A percentile compares a stretch with the other conserved stretches of the same genome.
These are phyloP conservation scores for Selaginella moellendorffii DNA, from an alignment of 75 land plant genomes.

Conservation along the genomic window DNA sequence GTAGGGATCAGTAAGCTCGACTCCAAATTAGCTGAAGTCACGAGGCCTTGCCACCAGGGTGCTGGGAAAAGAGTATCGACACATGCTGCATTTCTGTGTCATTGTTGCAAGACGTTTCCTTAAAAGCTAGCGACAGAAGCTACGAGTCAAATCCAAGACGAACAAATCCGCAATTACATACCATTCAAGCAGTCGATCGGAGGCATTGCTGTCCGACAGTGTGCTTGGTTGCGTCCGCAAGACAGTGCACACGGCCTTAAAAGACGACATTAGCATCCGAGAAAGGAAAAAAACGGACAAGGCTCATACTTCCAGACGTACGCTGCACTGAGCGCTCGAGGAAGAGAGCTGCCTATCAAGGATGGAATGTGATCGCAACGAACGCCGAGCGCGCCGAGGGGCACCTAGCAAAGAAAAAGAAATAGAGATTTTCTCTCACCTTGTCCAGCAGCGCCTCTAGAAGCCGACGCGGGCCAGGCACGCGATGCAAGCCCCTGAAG, in stretches of 20 bases:
- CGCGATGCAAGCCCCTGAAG: constrained; percentile 61
- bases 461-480: constrained; percentile 76
- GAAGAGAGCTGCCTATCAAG: constrained; percentile 49
- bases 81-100: constrained; percentile 83
- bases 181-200: constrained; percentile 61
- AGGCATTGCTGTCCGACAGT: constrained; percentile 52
- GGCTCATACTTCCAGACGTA: constrained; percentile 59
- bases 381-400: constrained; percentile 80
- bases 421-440: constrained; percentile 20
- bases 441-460: constrained; percentile 66
- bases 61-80: constrained; percentile 56
- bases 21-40: constrained; percentile 71
- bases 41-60: constrained; percentile 73
- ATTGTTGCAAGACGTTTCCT: constrained; percentile 78
- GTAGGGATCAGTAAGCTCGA: constrained; percentile 92
- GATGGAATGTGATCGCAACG: constrained; percentile 48
- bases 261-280: too few species aligned
- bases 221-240: constrained; percentile 58
- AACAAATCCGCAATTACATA: constrained; percentile 8
- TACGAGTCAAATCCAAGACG: background rate
- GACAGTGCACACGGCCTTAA: constrained; percentile 65
- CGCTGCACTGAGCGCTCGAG: constrained; percentile 49
- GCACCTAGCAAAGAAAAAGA: constrained; percentile 41
- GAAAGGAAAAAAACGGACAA: too few species aligned
- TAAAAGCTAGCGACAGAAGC: background rate